Conservation (phyloP, 2,329 filamentous ascomycete genomes). For the Eutypella sp. region DNA sequence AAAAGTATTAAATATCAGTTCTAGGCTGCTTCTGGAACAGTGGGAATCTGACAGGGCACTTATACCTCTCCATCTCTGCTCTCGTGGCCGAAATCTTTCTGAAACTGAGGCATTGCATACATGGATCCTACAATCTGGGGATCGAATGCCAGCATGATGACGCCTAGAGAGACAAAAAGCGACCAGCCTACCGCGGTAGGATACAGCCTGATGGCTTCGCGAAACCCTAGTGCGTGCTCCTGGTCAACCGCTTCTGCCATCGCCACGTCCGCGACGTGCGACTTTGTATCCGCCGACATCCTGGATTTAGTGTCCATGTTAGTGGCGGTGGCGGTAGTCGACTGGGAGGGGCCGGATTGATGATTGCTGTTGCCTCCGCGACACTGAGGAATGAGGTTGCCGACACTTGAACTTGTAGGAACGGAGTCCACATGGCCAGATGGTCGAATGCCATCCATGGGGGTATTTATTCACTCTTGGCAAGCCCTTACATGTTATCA, state of each 20-base stretch:
- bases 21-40: too few relatives aligned
- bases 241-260: slow-evolving; percentile 32
- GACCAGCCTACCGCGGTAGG: slow-evolving; percentile 49
- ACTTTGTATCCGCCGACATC: slow-evolving; percentile 5
- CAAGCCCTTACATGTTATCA: too few relatives aligned
- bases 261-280: slow-evolving; percentile 14
- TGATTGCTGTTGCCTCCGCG: neutral
- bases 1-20: too few relatives aligned
- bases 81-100: slow-evolving; percentile 27
- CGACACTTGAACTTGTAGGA: neutral
- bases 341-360: neutral
- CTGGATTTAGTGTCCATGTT: neutral
- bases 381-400: neutral
- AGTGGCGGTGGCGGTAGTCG: too few relatives aligned
- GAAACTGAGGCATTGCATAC: slow-evolving; percentile 37
- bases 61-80: slow-evolving; percentile 27
- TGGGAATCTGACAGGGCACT: too few relatives aligned
- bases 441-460: too few relatives aligned
- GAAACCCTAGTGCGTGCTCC: slow-evolving; percentile 36
- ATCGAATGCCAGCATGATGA: slow-evolving; percentile 61
- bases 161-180: slow-evolving; percentile 53
- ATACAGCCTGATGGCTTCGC: slow-evolving; percentile 37
- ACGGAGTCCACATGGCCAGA: too few relatives aligned
- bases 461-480: too few relatives aligned
- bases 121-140: slow-evolving; percentile 60